phyloP scores from a whole-genome alignment of 257 asterid species.

The Solanum raphanifolium region DNA sequence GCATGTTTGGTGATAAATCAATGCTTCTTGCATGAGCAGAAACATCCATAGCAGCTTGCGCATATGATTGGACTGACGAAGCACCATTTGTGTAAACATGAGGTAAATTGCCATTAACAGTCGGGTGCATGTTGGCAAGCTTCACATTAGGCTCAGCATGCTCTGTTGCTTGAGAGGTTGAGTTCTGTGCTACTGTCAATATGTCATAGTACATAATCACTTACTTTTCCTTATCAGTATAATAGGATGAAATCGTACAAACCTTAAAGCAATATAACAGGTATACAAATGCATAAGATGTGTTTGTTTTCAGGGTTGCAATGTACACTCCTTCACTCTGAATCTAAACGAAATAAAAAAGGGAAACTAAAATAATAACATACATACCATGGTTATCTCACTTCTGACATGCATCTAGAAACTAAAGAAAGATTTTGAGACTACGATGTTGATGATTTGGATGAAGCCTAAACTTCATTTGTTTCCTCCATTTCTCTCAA shows the following conservation, averaged over 20 bases:
- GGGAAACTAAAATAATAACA: not conserved
- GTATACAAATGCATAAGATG: not conserved
- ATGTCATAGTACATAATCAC: not conserved
- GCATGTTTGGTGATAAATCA: conserved; percentile 26
- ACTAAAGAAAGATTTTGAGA: not conserved
- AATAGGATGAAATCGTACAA: not conserved
- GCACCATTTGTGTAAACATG: conserved; percentile 36
- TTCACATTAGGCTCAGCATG: conserved; percentile 31
- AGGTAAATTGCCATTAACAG: conserved; percentile 19
- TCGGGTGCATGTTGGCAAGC: conserved; percentile 40
- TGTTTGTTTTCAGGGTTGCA: not conserved
- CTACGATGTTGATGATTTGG: not conserved
- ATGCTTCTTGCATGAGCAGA: conserved; percentile 32
- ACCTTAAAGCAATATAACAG: not conserved
- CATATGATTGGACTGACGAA: conserved; percentile 29
- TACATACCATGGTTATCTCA: not conserved
- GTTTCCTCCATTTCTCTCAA: not conserved
- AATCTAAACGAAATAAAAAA: not conserved
- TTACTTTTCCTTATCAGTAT: not conserved
- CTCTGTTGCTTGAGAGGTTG: conserved; percentile 28
- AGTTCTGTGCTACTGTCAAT: conserved; percentile 37
- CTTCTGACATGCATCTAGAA: not conserved
- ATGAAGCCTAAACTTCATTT: not conserved
- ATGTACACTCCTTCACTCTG: not conserved
- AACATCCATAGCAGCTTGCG: conserved; percentile 40